Evolutionary conservation across 1,139 yeast species (phyloP).

Genomic region (Kazachstania sp.): DNA sequence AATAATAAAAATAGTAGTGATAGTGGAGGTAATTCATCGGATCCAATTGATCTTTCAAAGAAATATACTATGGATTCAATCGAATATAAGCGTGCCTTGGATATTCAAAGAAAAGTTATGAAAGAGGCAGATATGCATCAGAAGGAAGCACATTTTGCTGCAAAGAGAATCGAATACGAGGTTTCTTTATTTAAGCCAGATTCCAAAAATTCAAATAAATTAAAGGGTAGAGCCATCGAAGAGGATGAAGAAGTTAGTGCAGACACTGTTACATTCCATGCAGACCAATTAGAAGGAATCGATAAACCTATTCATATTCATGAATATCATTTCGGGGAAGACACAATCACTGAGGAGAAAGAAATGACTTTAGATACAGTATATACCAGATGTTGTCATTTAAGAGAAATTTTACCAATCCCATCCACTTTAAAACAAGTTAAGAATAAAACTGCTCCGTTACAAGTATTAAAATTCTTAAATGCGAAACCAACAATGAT

Average conservation of each 20-base stretch:
- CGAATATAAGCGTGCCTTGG: constrained; percentile 48
- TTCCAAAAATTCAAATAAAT: background rate
- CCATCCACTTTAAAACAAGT: constrained; percentile 72
- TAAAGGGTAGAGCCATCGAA: background rate
- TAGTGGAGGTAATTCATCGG: background rate
- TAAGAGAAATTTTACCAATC: constrained; percentile 64
- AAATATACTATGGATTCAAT: constrained; percentile 37
- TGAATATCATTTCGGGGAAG: constrained; percentile 46
- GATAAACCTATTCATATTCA: constrained; percentile 65
- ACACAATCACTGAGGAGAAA: constrained; percentile 9
- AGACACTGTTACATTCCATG: constrained; percentile 9
- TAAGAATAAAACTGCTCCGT: constrained; percentile 64
- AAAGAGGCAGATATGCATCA: constrained; percentile 65
- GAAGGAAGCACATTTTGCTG: constrained; percentile 64
- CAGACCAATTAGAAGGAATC: constrained; percentile 26
- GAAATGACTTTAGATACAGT: constrained; percentile 52
- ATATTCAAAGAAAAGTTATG: constrained; percentile 46
- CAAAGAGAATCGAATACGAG: constrained; percentile 58
- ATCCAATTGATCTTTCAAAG: background rate
- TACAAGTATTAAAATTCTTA: constrained; percentile 67
- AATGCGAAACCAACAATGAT: constrained; percentile 88
- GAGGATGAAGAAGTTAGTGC: constrained; percentile 14
- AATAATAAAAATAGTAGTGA: background rate
- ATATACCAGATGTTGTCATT: constrained; percentile 69
- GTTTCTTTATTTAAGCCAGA: constrained; percentile 35